Conservation (phyloP, 352 stramenopile species). For the Phytopythium helicoides region DNA sequence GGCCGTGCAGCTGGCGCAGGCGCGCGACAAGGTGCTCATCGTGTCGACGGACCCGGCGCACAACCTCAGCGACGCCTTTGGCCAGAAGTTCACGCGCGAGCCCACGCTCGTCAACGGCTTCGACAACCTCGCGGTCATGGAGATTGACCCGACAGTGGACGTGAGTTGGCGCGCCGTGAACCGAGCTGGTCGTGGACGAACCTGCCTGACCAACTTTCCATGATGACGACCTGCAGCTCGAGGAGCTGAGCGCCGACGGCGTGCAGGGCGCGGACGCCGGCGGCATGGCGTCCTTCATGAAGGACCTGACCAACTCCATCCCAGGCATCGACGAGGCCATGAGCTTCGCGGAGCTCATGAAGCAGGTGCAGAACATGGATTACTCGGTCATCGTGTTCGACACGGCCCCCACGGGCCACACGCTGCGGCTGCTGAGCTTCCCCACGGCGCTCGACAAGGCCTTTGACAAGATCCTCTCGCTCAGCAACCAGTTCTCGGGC, state of each 20-base stretch:
- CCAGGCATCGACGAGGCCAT: slow-evolving; percentile 99
- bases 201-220: not conserved
- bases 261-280: slow-evolving; percentile 71
- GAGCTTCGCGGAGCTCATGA: slow-evolving; percentile 99
- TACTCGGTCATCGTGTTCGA: slow-evolving; percentile 99
- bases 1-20: slow-evolving; percentile 89
- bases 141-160: slow-evolving; percentile 95
- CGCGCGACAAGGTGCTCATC: slow-evolving; percentile 95
- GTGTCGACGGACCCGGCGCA: slow-evolving; percentile 99
- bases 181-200: too few relatives aligned
- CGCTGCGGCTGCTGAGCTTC: slow-evolving; percentile 95
- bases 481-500: slow-evolving; percentile 92
- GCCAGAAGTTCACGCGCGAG: slow-evolving; percentile 98
- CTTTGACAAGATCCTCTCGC: slow-evolving; percentile 97
- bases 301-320: slow-evolving; percentile 97
- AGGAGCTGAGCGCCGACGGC: slow-evolving; percentile 80
- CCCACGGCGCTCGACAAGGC: slow-evolving; percentile 98
- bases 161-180: slow-evolving; percentile 38
- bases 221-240: slow-evolving; percentile 42
- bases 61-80: slow-evolving; percentile 99
- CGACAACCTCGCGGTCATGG: slow-evolving; percentile 98
- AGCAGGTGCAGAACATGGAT: slow-evolving; percentile 97
- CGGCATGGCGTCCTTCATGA: slow-evolving; percentile 94
- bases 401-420: slow-evolving; percentile 97
- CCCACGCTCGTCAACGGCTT: slow-evolving; percentile 98